Percentiles rank a stretch among this genome's conserved stretches.
Evolutionary conservation across 352 stramenopile genomes (phyloP).

Genomic region (Globisporangium lucens): DNA sequence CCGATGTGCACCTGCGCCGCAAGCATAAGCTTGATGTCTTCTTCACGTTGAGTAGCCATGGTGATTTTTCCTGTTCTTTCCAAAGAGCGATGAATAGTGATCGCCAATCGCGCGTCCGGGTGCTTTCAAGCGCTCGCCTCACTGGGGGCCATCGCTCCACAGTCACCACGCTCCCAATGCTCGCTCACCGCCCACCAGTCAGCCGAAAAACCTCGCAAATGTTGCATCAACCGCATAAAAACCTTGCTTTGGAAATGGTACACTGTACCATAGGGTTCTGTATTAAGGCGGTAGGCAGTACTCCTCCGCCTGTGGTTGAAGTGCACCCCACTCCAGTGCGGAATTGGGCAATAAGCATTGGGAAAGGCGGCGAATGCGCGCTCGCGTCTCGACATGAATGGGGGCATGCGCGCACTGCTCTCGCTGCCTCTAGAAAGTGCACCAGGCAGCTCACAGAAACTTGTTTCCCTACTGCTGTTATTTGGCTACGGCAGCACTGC

Average conservation of each 20-base stretch:
- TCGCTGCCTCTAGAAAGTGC: constrained; percentile 3
- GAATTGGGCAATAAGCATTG: background rate
- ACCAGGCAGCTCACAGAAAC: background rate
- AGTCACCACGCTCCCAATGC: background rate
- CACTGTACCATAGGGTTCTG: background rate
- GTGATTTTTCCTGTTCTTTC: constrained; percentile 46
- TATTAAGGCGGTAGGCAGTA: background rate
- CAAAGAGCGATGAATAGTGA: constrained; percentile 61
- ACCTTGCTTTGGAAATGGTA: background rate
- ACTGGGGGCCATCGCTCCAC: background rate
- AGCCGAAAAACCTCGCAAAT: constrained; percentile 10
- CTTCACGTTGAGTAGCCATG: constrained; percentile 92
- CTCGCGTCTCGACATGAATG: background rate
- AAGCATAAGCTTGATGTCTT: constrained; percentile 99
- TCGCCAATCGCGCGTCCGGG: background rate
- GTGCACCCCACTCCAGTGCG: background rate
- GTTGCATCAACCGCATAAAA: background rate
- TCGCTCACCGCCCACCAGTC: constrained; percentile 11
- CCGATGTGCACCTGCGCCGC: constrained; percentile 99
- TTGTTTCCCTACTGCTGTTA: background rate
- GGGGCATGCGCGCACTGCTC: background rate
- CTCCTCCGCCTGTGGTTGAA: background rate
- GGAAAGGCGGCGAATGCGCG: background rate
- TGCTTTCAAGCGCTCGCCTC: background rate
- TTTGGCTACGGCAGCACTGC: background rate